Conservation (phyloP, 495 filamentous ascomycete species). For the Aspergillus panamensis region DNA sequence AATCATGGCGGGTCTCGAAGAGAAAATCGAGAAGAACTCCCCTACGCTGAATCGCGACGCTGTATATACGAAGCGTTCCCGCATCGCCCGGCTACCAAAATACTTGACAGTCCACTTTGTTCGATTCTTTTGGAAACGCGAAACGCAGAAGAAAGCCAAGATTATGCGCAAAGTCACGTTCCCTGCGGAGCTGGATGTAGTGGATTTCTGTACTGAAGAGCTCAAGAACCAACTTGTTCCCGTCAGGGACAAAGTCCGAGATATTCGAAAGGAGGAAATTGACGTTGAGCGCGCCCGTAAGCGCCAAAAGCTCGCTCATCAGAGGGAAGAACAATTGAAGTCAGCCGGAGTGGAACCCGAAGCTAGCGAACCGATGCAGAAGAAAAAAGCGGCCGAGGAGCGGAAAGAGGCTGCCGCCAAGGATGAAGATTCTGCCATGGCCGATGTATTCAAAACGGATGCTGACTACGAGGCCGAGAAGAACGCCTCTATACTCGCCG, state of each 20-base stretch:
- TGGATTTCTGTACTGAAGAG: conserved; percentile 93
- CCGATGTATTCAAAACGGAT: conserved; percentile 82
- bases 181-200: conserved; percentile 84
- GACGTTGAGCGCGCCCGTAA: conserved; percentile 78
- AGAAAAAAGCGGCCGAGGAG: conserved; percentile 50
- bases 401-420: conserved; percentile 50
- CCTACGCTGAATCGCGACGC: conserved; percentile 71
- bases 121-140: conserved; percentile 95
- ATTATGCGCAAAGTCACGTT: conserved; percentile 99
- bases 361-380: conserved; percentile 44
- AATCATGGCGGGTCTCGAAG: conserved; percentile 72
- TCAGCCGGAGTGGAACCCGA: conserved; percentile 38
- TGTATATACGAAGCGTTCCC: conserved; percentile 83
- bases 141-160: conserved; percentile 96
- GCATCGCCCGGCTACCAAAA: conserved; percentile 84
- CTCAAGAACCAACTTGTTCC: conserved; percentile 79
- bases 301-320: conserved; percentile 33
- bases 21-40: conserved; percentile 88
- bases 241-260: conserved; percentile 89
- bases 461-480: conserved; percentile 86
- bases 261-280: conserved; percentile 89
- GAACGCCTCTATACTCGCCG: conserved; percentile 62
- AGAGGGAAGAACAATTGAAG: conserved; percentile 48
- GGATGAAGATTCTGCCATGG: conserved; percentile 68
- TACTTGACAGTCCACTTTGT: conserved; percentile 97